Conservation (phyloP, 805 yeast genomes). For the Cyberlindnera samutprakarnensis region DNA sequence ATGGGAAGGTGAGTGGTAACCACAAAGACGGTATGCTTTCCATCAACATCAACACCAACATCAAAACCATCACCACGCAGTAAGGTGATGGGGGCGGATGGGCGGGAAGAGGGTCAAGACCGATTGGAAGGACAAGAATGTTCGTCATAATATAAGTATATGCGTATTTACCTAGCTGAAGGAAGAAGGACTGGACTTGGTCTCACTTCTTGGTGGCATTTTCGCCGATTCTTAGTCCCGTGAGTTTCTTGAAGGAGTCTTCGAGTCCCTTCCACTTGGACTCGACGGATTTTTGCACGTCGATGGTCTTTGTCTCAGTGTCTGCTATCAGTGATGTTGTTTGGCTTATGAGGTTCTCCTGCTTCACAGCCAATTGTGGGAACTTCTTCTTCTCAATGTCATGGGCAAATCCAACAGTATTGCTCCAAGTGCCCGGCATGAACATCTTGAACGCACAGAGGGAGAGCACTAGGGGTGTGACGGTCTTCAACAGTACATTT, state of each 20-base stretch:
- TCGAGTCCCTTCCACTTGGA: constrained; percentile 13
- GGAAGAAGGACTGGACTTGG: background rate
- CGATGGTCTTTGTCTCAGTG: constrained; percentile 26
- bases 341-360: constrained; percentile 38
- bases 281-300: constrained; percentile 27
- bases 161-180: too few species aligned
- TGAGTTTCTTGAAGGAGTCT: constrained; percentile 32
- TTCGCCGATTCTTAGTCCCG: constrained; percentile 66
- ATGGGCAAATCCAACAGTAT: constrained; percentile 52
- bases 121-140: too few species aligned
- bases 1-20: too few species aligned
- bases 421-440: constrained; percentile 64
- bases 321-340: constrained; percentile 37
- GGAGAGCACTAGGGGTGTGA: constrained; percentile 56
- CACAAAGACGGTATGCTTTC: too few species aligned
- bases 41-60: too few species aligned
- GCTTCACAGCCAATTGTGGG: constrained; percentile 60
- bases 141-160: too few species aligned
- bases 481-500: constrained; percentile 43
- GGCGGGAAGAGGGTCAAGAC: too few species aligned
- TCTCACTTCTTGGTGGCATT: constrained; percentile 43
- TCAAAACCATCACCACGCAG: too few species aligned
- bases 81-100: too few species aligned
- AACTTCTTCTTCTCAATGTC: constrained; percentile 48
- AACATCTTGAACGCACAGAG: constrained; percentile 57